A percentile compares a stretch with the other conserved stretches of the same genome.
These are phyloP conservation scores for Ulota crispa DNA, from an alignment of 225 moss, liverwort and hornwort species.

Conservation along the genomic window DNA sequence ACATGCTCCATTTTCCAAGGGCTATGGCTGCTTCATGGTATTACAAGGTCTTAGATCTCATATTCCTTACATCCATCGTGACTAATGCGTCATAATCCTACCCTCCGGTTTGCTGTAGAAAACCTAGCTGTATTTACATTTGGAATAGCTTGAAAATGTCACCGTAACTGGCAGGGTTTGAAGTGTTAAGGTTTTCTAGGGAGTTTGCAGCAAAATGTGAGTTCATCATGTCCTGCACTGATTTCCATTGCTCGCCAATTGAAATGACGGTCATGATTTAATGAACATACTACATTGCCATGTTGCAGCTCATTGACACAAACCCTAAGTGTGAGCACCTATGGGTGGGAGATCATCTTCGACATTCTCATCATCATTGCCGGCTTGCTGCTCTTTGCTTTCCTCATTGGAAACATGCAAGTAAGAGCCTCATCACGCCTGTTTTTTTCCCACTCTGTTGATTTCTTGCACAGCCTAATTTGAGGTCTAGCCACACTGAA, in stretches of 20 bases:
- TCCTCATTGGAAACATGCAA: constrained; percentile 94
- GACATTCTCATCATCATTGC: constrained; percentile 67
- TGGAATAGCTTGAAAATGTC: too few relatives aligned
- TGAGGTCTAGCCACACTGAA: neutral
- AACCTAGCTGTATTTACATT: too few relatives aligned
- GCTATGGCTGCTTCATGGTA: neutral
- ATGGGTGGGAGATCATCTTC: constrained; percentile 79
- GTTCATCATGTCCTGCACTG: neutral
- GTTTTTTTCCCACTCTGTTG: neutral
- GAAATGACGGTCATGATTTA: neutral
- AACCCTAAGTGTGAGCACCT: constrained; percentile 64
- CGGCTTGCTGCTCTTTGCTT: constrained; percentile 78
- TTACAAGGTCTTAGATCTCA: neutral
- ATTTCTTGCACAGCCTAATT: neutral
- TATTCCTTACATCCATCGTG: too few relatives aligned
- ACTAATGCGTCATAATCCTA: too few relatives aligned
- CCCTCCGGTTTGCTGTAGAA: too few relatives aligned
- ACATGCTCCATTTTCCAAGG: neutral
- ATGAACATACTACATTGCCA: neutral
- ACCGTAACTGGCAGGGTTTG: too few relatives aligned
- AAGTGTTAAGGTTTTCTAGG: too few relatives aligned
- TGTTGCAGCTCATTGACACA: constrained; percentile 44
- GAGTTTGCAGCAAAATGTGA: neutral
- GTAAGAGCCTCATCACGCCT: constrained; percentile 34
- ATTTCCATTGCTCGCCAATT: neutral